These are phyloP conservation scores for Jamesozyma rosinii DNA, from an alignment of 805 yeast species.

Conservation along the genomic window DNA sequence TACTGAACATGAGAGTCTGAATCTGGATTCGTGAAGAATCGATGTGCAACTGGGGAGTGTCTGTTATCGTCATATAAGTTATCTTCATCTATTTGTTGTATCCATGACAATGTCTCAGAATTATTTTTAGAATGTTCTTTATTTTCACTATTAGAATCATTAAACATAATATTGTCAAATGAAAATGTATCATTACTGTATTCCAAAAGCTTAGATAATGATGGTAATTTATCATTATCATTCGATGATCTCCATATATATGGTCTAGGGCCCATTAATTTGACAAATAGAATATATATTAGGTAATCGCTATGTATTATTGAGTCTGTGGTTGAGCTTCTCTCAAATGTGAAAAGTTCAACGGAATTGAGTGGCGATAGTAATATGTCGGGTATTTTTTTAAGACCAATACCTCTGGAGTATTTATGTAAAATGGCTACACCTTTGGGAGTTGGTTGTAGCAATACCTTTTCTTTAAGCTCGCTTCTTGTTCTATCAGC, in stretches of 20 bases:
- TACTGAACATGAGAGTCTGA: conserved; percentile 76
- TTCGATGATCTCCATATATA: conserved; percentile 59
- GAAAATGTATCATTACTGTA: conserved; percentile 28
- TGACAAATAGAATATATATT: conserved; percentile 52
- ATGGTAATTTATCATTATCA: conserved; percentile 41
- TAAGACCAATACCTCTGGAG: conserved; percentile 48
- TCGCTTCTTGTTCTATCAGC: conserved; percentile 54
- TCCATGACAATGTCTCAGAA: conserved; percentile 7
- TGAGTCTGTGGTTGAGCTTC: conserved; percentile 49
- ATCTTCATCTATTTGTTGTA: conserved; percentile 6
- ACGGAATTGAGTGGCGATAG: conserved; percentile 57
- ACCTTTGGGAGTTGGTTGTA: conserved; percentile 92
- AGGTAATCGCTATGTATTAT: conserved; percentile 55
- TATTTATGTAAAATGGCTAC: conserved; percentile 57
- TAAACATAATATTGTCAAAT: conserved; percentile 24
- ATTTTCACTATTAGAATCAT: conserved; percentile 2
- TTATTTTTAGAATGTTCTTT: not conserved
- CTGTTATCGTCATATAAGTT: conserved; percentile 18
- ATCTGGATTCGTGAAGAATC: conserved; percentile 79
- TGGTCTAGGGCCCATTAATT: conserved; percentile 56
- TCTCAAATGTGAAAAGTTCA: conserved; percentile 59
- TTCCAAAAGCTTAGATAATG: conserved; percentile 29
- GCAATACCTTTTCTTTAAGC: conserved; percentile 34
- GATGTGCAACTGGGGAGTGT: conserved; percentile 61
- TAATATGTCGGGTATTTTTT: conserved; percentile 40